These are phyloP conservation scores for Berberis vulgaris DNA, from an alignment of 164 flowering plant genomes.

Conservation along the genomic window DNA sequence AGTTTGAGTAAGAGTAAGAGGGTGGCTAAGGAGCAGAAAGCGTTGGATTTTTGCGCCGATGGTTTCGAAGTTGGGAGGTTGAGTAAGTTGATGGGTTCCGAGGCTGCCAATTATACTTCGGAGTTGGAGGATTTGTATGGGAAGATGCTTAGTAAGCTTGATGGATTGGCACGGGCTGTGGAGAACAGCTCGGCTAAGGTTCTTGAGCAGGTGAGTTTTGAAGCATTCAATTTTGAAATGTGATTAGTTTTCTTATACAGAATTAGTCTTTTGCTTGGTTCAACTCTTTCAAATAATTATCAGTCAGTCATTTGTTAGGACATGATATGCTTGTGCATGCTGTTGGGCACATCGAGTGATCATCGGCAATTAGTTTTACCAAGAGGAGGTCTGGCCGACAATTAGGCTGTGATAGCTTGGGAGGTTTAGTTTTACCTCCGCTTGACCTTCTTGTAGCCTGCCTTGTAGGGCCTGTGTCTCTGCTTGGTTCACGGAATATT, in stretches of 20 bases:
- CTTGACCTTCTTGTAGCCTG: no score
- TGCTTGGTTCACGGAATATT: no score
- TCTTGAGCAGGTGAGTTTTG: constrained; percentile 48
- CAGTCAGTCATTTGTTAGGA: no score
- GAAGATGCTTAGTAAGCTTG: constrained; percentile 70
- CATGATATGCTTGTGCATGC: no score
- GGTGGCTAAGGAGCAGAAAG: constrained; percentile 33
- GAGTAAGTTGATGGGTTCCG: constrained; percentile 52
- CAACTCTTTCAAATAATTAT: no score
- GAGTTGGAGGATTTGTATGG: constrained; percentile 73
- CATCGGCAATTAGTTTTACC: no score
- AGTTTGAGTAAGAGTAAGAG: constrained; percentile 22
- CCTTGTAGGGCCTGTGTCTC: no score
- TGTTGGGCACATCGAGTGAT: no score
- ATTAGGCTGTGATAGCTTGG: no score
- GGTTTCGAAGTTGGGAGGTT: constrained; percentile 53
- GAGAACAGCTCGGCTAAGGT: constrained; percentile 56
- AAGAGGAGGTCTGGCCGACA: no score
- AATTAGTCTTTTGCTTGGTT: no score
- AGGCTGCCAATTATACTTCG: constrained; percentile 38
- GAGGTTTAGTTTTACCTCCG: no score
- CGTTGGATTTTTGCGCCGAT: constrained; percentile 41
- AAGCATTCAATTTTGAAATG: not conserved
- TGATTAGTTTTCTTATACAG: not conserved
- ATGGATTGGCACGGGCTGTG: constrained; percentile 49